These are phyloP conservation scores for Fusarium napiforme DNA, from an alignment of 2,329 filamentous ascomycete species.

Conservation along the genomic window DNA sequence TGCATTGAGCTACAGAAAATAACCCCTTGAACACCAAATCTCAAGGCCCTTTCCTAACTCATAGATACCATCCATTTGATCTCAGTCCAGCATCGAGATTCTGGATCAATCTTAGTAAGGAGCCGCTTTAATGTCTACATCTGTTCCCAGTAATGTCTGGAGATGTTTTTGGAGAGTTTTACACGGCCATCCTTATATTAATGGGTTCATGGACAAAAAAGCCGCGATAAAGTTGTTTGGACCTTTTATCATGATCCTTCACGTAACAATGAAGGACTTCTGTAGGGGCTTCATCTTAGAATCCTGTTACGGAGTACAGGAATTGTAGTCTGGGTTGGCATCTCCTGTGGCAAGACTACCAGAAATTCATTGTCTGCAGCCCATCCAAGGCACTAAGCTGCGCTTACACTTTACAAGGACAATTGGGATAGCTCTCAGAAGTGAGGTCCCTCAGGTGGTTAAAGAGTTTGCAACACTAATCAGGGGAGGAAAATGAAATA, in stretches of 20 bases:
- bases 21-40: background rate
- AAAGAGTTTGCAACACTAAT: too few relatives aligned
- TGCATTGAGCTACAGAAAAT: rapidly evolving
- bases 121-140: background rate
- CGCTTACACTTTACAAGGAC: background rate
- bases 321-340: background rate
- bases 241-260: rapidly evolving
- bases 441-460: too few relatives aligned
- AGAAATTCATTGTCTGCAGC: background rate
- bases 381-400: background rate
- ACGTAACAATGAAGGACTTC: too few relatives aligned
- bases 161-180: background rate
- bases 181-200: rapidly evolving
- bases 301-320: background rate
- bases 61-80: background rate
- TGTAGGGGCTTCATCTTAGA: background rate
- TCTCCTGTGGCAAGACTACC: background rate
- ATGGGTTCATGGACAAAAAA: rapidly evolving
- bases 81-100: background rate
- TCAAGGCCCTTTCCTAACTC: too few relatives aligned
- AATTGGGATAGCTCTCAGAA: too few relatives aligned
- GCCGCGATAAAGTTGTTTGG: background rate
- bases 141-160: background rate
- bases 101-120: background rate
- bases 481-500: too few relatives aligned